Evolutionary conservation across 257 asterid species (phyloP).

Genomic region (Nicotiana tabacum): DNA sequence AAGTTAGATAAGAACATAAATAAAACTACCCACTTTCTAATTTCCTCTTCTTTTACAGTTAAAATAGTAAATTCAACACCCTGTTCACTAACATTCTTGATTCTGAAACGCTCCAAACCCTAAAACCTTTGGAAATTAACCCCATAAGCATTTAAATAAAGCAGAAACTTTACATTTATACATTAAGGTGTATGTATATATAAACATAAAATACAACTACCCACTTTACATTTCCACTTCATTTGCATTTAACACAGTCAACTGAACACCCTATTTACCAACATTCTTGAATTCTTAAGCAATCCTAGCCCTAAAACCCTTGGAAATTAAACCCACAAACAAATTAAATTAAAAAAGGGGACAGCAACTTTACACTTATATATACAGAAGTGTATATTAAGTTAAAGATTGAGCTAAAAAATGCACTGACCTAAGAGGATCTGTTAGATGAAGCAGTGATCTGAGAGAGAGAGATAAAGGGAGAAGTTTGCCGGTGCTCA

Average conservation of each 20-base stretch:
- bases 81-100: not conserved
- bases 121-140: not conserved
- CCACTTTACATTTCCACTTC: not conserved
- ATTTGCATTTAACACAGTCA: not conserved
- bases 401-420: constrained; percentile 1
- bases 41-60: not conserved
- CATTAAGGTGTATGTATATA: not conserved
- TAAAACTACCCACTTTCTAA: not conserved
- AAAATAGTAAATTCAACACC: not conserved
- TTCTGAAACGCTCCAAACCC: not conserved
- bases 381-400: not conserved
- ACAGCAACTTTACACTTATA: not conserved
- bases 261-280: not conserved
- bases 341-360: not conserved
- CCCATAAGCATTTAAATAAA: not conserved
- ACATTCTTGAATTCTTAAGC: not conserved
- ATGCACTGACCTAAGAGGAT: constrained; percentile 20
- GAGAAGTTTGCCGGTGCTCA: not conserved
- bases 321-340: not conserved
- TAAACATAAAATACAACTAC: not conserved
- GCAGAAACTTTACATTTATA: not conserved
- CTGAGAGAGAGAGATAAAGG: constrained; percentile 3
- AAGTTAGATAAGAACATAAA: not conserved
- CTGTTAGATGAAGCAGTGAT: constrained; percentile 22
- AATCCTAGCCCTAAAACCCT: not conserved